Evolutionary conservation across 108 stramenopile genomes (phyloP).

Genomic region (Nitzschia palea): DNA sequence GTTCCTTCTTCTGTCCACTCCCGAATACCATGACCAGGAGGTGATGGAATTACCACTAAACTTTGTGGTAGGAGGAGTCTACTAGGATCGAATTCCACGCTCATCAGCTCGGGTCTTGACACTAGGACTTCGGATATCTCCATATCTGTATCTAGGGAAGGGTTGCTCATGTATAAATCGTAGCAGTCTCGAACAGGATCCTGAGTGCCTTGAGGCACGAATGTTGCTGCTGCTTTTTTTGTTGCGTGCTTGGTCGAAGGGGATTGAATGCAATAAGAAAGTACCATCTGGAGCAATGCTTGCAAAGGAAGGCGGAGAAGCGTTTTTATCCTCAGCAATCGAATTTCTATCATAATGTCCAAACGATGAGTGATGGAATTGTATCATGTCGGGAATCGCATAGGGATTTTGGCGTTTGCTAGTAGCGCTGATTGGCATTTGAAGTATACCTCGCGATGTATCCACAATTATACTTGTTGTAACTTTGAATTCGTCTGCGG

Average conservation of each 20-base stretch:
- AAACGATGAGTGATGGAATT: conserved; percentile 27
- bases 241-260: background rate
- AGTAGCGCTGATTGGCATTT: conserved; percentile 35
- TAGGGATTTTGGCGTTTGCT: conserved; percentile 40
- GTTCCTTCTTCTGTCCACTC: conserved; percentile 36
- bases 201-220: background rate
- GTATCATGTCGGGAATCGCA: conserved; percentile 40
- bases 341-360: background rate
- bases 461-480: conserved; percentile 39
- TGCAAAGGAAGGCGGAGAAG: background rate
- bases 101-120: conserved; percentile 48
- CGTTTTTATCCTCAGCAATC: background rate
- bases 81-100: conserved; percentile 25
- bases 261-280: background rate
- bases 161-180: conserved; percentile 61
- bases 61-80: background rate
- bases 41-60: background rate
- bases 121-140: conserved; percentile 54
- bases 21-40: conserved; percentile 29
- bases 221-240: background rate
- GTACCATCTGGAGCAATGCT: background rate
- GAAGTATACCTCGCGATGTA: conserved; percentile 32
- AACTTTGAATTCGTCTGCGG: conserved; percentile 37
- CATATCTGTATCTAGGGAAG: conserved; percentile 27
- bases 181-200: conserved; percentile 38